These are phyloP conservation scores for Daldinia vernicosa DNA, from an alignment of 495 filamentous ascomycete genomes.

Conservation along the genomic window DNA sequence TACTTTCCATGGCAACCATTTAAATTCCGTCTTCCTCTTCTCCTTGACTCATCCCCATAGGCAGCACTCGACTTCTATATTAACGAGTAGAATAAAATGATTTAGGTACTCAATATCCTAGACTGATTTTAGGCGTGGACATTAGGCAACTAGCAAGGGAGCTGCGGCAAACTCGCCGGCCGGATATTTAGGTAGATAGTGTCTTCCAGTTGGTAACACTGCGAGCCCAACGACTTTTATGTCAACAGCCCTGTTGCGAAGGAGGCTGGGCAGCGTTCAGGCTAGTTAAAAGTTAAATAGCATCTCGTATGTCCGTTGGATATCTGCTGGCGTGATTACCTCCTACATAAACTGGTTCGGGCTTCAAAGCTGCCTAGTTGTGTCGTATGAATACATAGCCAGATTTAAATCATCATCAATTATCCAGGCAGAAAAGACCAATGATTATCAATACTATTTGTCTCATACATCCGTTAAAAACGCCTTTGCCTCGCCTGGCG, in stretches of 20 bases:
- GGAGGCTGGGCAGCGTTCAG: constrained; percentile 31
- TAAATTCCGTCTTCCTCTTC: not conserved
- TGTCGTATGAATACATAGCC: constrained; percentile 4
- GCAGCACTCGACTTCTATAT: not conserved
- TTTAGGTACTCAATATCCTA: not conserved
- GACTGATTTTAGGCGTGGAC: not conserved
- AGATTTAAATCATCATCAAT: not conserved
- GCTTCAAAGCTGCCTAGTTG: constrained; percentile 3
- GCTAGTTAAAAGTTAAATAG: constrained; percentile 11
- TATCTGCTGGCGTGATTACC: not conserved
- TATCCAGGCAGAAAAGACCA: not conserved
- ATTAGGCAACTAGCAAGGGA: constrained; percentile 2
- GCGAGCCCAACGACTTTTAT: constrained; percentile 16
- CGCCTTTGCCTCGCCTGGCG: not conserved
- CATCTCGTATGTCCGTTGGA: not conserved
- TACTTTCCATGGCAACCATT: not conserved
- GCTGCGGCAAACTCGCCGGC: not conserved
- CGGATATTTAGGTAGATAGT: constrained; percentile 1
- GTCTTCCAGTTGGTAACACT: constrained; percentile 7
- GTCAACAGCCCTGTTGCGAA: not conserved
- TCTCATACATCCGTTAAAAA: constrained; percentile 2
- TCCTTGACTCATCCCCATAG: not conserved
- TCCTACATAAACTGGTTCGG: not conserved
- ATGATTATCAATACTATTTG: constrained; percentile 5
- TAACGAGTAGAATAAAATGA: not conserved